These are phyloP conservation scores for Penicillium longicatenatum DNA, from an alignment of 495 filamentous ascomycete species.

Conservation along the genomic window DNA sequence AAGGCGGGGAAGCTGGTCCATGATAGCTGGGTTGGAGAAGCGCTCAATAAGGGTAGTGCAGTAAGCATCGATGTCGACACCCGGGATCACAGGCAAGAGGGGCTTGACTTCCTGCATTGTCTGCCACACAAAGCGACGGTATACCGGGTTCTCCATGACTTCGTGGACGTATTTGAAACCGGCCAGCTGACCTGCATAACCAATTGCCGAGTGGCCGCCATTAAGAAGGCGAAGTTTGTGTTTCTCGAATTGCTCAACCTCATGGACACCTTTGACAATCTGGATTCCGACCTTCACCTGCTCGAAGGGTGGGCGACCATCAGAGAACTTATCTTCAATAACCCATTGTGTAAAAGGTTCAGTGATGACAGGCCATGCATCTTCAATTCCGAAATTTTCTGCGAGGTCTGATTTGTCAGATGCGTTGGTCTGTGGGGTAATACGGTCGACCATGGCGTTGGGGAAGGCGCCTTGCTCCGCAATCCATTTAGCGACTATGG, in stretches of 20 bases:
- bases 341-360: conserved; percentile 56
- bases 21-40: conserved; percentile 52
- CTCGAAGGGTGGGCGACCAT: conserved; percentile 49
- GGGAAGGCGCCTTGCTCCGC: conserved; percentile 44
- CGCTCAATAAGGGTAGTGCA: conserved; percentile 48
- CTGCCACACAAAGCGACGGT: conserved; percentile 45
- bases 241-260: conserved; percentile 51
- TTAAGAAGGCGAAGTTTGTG: conserved; percentile 53
- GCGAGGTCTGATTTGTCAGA: conserved; percentile 42
- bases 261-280: conserved; percentile 47
- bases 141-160: conserved; percentile 43
- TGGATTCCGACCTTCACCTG: conserved; percentile 43
- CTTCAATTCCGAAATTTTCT: conserved; percentile 41
- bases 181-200: conserved; percentile 46
- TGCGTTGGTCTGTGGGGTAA: conserved; percentile 47
- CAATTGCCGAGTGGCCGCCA: conserved; percentile 48
- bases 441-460: conserved; percentile 54
- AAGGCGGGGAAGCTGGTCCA: conserved; percentile 49
- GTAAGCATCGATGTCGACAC: conserved; percentile 49
- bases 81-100: conserved; percentile 43
- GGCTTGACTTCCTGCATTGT: conserved; percentile 54
- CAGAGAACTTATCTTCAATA: conserved; percentile 49
- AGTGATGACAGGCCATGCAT: conserved; percentile 50
- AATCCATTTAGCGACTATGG: conserved; percentile 47
- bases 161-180: conserved; percentile 53